Evolutionary conservation across 2,329 filamentous ascomycete genomes (phyloP).

Genomic region (Aspergillus luchuensis): DNA sequence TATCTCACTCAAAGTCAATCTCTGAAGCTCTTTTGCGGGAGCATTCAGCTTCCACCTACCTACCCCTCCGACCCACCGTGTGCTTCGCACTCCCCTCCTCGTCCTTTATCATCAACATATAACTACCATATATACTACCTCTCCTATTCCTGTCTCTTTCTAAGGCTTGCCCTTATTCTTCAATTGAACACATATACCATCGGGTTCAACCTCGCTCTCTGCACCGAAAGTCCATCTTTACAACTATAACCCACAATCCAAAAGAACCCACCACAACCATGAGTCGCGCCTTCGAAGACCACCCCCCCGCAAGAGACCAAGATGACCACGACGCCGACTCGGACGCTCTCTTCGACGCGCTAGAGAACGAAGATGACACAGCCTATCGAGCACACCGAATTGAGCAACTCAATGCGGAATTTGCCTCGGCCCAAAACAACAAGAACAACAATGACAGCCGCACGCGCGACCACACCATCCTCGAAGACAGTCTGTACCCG

Average conservation of each 20-base stretch:
- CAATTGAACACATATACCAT: background rate
- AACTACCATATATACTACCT: background rate
- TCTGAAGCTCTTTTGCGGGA: background rate
- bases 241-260: background rate
- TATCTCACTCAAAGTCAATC: background rate
- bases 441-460: background rate
- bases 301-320: conserved; percentile 28
- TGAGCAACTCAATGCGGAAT: conserved; percentile 61
- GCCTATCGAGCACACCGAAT: conserved; percentile 60
- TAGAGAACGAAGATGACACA: conserved; percentile 56
- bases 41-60: background rate
- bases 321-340: conserved; percentile 53
- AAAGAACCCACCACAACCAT: conserved; percentile 4
- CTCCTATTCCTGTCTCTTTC: background rate
- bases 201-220: background rate
- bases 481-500: conserved; percentile 36
- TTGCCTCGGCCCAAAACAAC: conserved; percentile 49
- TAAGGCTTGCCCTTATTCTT: background rate
- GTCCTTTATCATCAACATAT: background rate
- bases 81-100: background rate
- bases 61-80: background rate
- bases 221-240: background rate
- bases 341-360: conserved; percentile 61
- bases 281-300: conserved; percentile 33
- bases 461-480: conserved; percentile 27